These are phyloP conservation scores for Camellia granthamiana DNA, from an alignment of 148 eudicot species.

Conservation along the genomic window DNA sequence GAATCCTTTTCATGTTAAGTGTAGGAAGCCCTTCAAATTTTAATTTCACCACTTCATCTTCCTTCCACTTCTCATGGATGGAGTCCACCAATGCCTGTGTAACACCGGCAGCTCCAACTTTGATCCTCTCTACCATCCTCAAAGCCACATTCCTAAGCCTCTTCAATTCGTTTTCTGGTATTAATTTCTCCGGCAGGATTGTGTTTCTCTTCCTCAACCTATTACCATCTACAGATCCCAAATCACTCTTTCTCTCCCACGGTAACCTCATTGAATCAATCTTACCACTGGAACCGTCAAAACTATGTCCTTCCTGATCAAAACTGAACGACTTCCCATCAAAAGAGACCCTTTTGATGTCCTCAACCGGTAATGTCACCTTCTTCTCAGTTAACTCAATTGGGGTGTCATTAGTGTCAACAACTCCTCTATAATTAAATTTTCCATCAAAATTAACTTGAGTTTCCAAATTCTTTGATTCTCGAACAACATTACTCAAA, in stretches of 20 bases:
- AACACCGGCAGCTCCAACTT: slow-evolving; percentile 78
- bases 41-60: slow-evolving; percentile 82
- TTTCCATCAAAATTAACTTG: slow-evolving; percentile 15
- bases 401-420: slow-evolving; percentile 17
- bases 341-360: slow-evolving; percentile 6
- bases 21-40: slow-evolving; percentile 77
- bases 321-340: slow-evolving; percentile 15
- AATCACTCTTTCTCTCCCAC: slow-evolving; percentile 42
- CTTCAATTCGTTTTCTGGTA: slow-evolving; percentile 72
- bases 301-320: slow-evolving; percentile 9
- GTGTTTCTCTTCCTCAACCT: slow-evolving; percentile 40
- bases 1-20: slow-evolving; percentile 77
- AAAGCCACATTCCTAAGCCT: slow-evolving; percentile 85
- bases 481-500: neutral
- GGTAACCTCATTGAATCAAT: slow-evolving; percentile 38
- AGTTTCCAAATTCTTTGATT: slow-evolving; percentile 2
- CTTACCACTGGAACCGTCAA: slow-evolving; percentile 22
- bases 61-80: slow-evolving; percentile 76
- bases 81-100: slow-evolving; percentile 69
- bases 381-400: slow-evolving; percentile 20
- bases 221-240: slow-evolving; percentile 18
- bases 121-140: slow-evolving; percentile 86
- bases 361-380: neutral
- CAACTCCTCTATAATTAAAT: slow-evolving; percentile 15
- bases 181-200: slow-evolving; percentile 54